phyloP scores from a whole-genome alignment of 2,329 filamentous ascomycete species.

The Calonectria ilicicola region DNA sequence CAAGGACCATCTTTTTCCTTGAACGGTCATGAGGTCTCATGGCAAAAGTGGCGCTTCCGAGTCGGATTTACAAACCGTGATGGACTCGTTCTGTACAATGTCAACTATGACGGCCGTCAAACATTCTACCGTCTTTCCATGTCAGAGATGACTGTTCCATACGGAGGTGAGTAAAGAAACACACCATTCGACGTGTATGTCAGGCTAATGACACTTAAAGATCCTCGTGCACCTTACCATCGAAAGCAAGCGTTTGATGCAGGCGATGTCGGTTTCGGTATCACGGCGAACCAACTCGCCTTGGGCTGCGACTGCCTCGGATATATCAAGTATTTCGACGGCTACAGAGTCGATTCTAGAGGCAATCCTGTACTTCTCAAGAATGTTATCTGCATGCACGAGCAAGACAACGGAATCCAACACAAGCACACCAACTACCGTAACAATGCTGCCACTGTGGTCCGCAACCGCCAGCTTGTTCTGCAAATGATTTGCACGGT shows the following conservation, averaged over 20 bases:
- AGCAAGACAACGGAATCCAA: constrained; percentile 71
- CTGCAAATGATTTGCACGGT: constrained; percentile 77
- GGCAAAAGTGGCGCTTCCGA: constrained; percentile 75
- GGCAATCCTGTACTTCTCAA: constrained; percentile 63
- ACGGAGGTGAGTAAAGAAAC: constrained; percentile 53
- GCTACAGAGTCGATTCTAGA: constrained; percentile 65
- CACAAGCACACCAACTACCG: constrained; percentile 80
- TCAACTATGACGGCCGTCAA: constrained; percentile 54
- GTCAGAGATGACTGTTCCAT: constrained; percentile 65
- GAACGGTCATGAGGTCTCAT: constrained; percentile 56
- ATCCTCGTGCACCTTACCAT: constrained; percentile 75
- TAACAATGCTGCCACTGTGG: constrained; percentile 70
- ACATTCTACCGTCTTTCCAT: constrained; percentile 63
- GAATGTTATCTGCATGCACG: constrained; percentile 77
- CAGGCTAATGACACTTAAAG: too few relatives aligned
- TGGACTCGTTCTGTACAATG: constrained; percentile 72
- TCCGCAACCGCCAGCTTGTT: constrained; percentile 71
- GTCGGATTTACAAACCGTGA: constrained; percentile 77
- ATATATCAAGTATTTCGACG: constrained; percentile 73
- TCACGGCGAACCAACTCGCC: constrained; percentile 75
- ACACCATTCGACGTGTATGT: too few relatives aligned
- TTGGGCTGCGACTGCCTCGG: constrained; percentile 74
- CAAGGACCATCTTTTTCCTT: constrained; percentile 54
- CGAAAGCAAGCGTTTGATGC: constrained; percentile 77
- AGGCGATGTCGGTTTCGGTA: constrained; percentile 75